Base-by-base conservation (phyloP, 2,329 filamentous ascomycete genomes). In the Clonostachys sp. region DNA sequence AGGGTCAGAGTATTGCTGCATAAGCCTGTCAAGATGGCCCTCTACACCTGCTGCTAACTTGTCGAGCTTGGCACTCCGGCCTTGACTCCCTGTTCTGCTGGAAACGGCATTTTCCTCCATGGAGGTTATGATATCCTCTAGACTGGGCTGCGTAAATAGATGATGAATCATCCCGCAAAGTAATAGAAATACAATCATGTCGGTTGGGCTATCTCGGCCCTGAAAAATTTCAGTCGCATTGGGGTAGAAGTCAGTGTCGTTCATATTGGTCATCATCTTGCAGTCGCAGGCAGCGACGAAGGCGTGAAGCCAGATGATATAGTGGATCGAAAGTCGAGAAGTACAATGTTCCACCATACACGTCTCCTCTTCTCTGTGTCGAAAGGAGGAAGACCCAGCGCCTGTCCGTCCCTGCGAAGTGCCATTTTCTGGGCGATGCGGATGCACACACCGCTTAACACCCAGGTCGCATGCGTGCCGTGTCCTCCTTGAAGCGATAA, bases 341-440 rank as follows among this genome's bases (percentile, higher is more conserved):
- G 66, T 44, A 81, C 70, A 30, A 86, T 74, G 56, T 81, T 75
- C 81, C 81, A 84, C 83, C 83, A 87, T 17, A 86, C 69, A 6
- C 83, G 72, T 40, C 83, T 70, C n/a, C 83, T 74, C 72, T 86
- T 86, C 57, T 87, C 82, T 3, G 77, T 78, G 55, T 87, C 82
- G 53, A 85, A 84, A 0, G 81, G 79, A 0, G 75, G 69, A 3
- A 86, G 66, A 2, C 75, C 75, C 6, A 83, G 66, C 16, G 65
- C 61, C 50, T 77, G 73, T 34, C 81, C 82, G 50, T 87, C 83
- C 12, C 78, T 73, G 50, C 86, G 81, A 43, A 86, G 71, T 1
- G 83, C 84, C 73, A 87, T 83, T 57, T 83, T 83, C 57, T 85
- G 79, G 2, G 81, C 83, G 45, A 87, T 80, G 17, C 84, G 75